These are phyloP conservation scores for Trichoderma simmonsii DNA, from an alignment of 2,329 filamentous ascomycete species.

Conservation along the genomic window DNA sequence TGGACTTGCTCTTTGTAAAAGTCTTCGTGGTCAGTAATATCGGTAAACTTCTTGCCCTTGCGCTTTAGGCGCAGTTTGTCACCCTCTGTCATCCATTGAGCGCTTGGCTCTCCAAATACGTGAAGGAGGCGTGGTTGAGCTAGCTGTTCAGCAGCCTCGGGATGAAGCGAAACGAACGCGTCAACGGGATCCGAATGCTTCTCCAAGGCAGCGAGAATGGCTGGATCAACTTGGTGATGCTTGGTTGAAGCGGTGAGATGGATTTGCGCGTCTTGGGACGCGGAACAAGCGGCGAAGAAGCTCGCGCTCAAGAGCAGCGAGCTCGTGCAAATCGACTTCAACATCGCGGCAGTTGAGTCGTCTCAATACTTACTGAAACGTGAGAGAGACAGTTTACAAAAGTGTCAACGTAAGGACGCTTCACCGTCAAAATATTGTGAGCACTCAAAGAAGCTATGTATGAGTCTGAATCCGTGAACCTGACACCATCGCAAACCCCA, in stretches of 20 bases:
- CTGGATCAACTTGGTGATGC: constrained; percentile 23
- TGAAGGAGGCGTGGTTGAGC: constrained; percentile 58
- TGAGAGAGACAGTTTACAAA: neutral
- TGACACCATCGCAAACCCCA: constrained; percentile 1
- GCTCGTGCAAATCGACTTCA: constrained; percentile 12
- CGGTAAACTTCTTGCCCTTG: constrained; percentile 68
- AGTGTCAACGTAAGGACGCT: neutral
- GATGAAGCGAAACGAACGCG: constrained; percentile 27
- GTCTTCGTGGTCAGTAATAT: constrained; percentile 63
- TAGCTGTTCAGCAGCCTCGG: constrained; percentile 27
- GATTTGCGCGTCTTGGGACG: constrained; percentile 18
- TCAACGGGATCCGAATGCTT: constrained; percentile 31
- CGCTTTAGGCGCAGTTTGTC: constrained; percentile 68
- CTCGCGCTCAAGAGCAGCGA: constrained; percentile 13
- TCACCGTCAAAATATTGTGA: neutral
- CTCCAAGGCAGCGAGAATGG: constrained; percentile 27
- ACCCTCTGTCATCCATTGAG: constrained; percentile 67
- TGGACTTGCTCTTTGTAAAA: constrained; percentile 35
- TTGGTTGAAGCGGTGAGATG: constrained; percentile 15
- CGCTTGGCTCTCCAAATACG: constrained; percentile 57
- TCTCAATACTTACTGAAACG: neutral
- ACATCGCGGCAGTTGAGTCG: neutral
- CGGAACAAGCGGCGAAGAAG: constrained; percentile 6
- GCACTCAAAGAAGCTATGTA: neutral
- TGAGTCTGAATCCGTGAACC: neutral